Percentiles rank a stretch among this genome's conserved stretches.
These are phyloP conservation scores for Pseudotsuga menziesii DNA, from an alignment of 75 land plant genomes.

Conservation along the genomic window DNA sequence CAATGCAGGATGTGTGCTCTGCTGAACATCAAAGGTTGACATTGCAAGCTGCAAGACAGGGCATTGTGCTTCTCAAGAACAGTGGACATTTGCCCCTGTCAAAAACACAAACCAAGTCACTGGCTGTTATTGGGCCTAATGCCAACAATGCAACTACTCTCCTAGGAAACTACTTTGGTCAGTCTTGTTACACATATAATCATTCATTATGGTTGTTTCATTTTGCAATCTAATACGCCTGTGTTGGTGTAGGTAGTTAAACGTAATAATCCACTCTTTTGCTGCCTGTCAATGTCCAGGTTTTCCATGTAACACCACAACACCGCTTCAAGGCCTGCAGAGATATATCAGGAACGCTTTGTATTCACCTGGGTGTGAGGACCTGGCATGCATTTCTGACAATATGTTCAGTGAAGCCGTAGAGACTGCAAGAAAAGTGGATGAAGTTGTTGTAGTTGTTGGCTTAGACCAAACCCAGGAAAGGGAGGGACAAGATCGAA, in stretches of 20 bases:
- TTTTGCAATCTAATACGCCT: too few relatives aligned
- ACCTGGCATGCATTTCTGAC: conserved; percentile 38
- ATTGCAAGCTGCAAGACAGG: conserved; percentile 77
- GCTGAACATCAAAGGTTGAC: conserved; percentile 61
- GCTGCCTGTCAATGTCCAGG: conserved; percentile 35
- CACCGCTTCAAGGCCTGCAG: conserved; percentile 58
- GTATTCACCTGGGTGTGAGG: conserved; percentile 54
- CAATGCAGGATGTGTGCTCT: conserved; percentile 49
- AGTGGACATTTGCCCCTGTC: conserved; percentile 56
- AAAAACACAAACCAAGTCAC: conserved; percentile 15
- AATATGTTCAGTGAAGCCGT: conserved; percentile 37
- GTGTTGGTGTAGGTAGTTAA: too few relatives aligned
- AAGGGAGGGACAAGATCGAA: conserved; percentile 63
- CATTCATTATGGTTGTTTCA: too few relatives aligned
- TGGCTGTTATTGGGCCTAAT: conserved; percentile 90
- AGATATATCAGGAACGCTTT: conserved; percentile 26
- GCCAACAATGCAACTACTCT: conserved; percentile 54
- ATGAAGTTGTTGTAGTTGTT: conserved; percentile 75
- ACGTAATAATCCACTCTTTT: background rate
- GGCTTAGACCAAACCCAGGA: conserved; percentile 81
- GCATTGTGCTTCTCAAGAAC: conserved; percentile 94
- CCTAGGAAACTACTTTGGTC: conserved; percentile 64
- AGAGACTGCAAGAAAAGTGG: conserved; percentile 48
- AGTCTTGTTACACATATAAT: background rate
- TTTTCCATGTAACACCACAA: conserved; percentile 57